Base-by-base conservation (phyloP, 768 basidiomycete species). In the Lentinula edodes region DNA sequence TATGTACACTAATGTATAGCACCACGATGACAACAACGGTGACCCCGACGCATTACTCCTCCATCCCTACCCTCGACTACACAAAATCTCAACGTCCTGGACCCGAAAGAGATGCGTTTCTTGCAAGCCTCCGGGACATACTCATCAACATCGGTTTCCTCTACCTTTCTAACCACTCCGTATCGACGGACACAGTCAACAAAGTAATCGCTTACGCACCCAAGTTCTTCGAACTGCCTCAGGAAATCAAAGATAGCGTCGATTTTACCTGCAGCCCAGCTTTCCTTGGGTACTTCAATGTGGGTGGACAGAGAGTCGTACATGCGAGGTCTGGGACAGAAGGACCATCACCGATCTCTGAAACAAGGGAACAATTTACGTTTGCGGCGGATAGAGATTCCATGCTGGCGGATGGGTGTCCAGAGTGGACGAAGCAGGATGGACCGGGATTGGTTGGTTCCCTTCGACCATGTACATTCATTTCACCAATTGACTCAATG, bases 111-210 rank as follows among this genome's bases (percentile, higher is more conserved):
- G 66, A 72, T 58, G 41, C 18, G 9, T 84, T 85, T 66, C 70
- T 84, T 57, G 65, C 66, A 1, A 76, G 81, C 54, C 78, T 85
- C 3, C 76, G 74, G 32, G 70, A 81, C 63, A 81, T 82, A 0
- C 74, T 85, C 66, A 73, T 83, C 68, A 76, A 81, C 36, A 80
- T 83, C 66, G 83, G 83, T 20, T 84, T 85, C 65, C 74, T 83
- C 60, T 85, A 85, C 68, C 71, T 85, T 38, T 68, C 76, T 55
- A 78, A 84, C 61, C 71, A 79, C 34, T 76, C 81, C 2, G 74
- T 84, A 15, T 67, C 74, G 2, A 66, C 66, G 39, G 66, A 70
- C 0, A 69, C 76, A 57, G 63, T 81, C 61, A 74, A 80, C 43
- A 66, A 71, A 20, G 68, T 85, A 32, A 68, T 78, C 60, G 71